A percentile compares a stretch with the other conserved stretches of the same genome.
These are phyloP conservation scores for Solanum tacnaense DNA, from an alignment of 257 asterid species.

Conservation along the genomic window DNA sequence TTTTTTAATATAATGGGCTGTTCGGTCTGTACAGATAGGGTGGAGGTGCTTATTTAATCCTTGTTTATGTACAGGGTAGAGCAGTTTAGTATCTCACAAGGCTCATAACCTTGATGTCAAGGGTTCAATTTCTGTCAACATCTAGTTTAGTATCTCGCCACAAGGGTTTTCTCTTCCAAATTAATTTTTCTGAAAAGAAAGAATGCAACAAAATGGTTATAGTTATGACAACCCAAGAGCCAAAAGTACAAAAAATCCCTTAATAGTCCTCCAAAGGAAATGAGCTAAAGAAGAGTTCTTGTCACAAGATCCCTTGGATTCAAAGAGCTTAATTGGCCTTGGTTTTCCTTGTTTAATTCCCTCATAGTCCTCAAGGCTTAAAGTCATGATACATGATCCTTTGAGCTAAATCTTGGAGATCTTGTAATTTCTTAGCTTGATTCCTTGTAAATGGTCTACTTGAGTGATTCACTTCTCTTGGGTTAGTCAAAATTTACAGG, in stretches of 20 bases:
- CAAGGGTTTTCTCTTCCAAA: not conserved
- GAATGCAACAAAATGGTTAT: not conserved
- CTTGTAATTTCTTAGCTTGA: not conserved
- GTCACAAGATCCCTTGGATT: not conserved
- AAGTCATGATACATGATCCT: not conserved
- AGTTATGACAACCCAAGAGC: not conserved
- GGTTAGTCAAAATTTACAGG: not conserved
- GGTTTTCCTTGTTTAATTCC: not conserved
- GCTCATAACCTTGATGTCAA: not conserved
- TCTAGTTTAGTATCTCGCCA: not conserved
- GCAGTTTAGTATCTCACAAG: slow-evolving; percentile 1
- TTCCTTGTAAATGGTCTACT: not conserved
- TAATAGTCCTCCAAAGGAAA: not conserved
- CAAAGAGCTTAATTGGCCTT: not conserved
- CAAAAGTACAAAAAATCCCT: not conserved
- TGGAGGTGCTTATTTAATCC: not conserved
- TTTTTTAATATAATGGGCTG: not conserved
- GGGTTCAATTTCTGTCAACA: not conserved
- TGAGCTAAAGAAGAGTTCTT: not conserved
- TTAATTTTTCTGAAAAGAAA: not conserved
- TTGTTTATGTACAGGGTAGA: not conserved
- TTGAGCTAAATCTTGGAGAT: not conserved
- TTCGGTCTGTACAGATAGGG: not conserved
- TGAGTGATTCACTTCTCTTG: not conserved
- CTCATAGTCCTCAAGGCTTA: not conserved